Conservation (phyloP, 768 basidiomycete genomes). For the Zangia roseola region DNA sequence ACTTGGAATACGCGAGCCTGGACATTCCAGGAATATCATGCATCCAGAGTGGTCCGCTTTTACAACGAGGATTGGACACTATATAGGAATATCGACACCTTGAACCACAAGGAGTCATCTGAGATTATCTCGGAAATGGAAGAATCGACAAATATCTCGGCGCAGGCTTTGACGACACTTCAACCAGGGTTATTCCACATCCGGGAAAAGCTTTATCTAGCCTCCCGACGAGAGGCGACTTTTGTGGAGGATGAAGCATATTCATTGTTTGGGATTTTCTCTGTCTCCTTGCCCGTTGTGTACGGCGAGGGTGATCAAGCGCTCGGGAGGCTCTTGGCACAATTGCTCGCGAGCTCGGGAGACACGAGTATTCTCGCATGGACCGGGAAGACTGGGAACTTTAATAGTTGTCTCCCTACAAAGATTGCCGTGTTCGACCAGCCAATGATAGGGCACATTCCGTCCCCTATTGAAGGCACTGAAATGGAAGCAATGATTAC, state of each 20-base stretch:
- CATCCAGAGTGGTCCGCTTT: too few species aligned
- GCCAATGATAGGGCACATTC: not conserved
- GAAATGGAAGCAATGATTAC: not conserved
- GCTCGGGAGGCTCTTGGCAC: not conserved
- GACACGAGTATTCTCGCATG: conserved; percentile 2
- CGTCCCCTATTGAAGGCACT: not conserved
- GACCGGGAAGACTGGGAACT: not conserved
- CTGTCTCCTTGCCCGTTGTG: not conserved
- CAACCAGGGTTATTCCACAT: not conserved
- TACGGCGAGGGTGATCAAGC: conserved; percentile 1
- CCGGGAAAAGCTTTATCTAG: not conserved
- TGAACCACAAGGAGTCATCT: not conserved
- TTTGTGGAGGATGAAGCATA: not conserved
- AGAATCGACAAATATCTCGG: not conserved
- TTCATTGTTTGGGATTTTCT: not conserved
- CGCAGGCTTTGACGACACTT: not conserved
- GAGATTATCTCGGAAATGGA: conserved; percentile 1
- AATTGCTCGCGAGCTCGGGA: not conserved
- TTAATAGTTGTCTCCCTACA: conserved; percentile 3
- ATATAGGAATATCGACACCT: not conserved
- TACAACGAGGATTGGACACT: not conserved
- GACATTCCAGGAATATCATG: conserved; percentile 9
- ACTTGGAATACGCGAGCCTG: conserved; percentile 7
- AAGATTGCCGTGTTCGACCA: not conserved
- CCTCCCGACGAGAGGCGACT: not conserved